phyloP scores from a whole-genome alignment of 495 filamentous ascomycete genomes.

The Aspergillus sclerotioniger region DNA sequence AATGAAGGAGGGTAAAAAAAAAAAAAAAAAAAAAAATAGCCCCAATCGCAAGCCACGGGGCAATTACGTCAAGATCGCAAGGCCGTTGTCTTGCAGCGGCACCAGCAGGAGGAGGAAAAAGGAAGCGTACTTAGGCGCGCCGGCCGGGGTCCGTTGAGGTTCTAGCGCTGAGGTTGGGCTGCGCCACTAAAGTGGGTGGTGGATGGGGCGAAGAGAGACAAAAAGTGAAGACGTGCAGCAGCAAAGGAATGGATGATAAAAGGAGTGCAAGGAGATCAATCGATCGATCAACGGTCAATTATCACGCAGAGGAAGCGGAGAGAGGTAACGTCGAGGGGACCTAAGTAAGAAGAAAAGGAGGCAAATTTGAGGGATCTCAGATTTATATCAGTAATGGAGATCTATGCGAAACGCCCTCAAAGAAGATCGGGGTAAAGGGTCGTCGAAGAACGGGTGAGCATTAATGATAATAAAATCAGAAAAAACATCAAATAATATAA shows the following conservation, averaged over 20 bases:
- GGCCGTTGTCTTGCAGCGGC: slow-evolving; percentile 22
- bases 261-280: slow-evolving; percentile 8
- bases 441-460: slow-evolving; percentile 4
- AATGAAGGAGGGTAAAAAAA: slow-evolving; percentile 3
- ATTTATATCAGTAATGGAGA: slow-evolving; percentile 6
- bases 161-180: slow-evolving; percentile 21
- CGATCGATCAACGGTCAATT: slow-evolving; percentile 15
- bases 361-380: slow-evolving; percentile 4
- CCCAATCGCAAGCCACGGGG: slow-evolving; percentile 21
- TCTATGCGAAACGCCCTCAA: slow-evolving; percentile 1
- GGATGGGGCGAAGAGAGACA: slow-evolving; percentile 11
- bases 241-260: slow-evolving; percentile 10
- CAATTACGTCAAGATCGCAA: slow-evolving; percentile 27
- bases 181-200: slow-evolving; percentile 21
- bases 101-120: slow-evolving; percentile 15
- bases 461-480: slow-evolving; percentile 10
- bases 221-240: slow-evolving; percentile 8
- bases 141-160: slow-evolving; percentile 15
- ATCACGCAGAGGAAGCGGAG: slow-evolving; percentile 4
- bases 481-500: slow-evolving; percentile 10
- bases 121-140: slow-evolving; percentile 16
- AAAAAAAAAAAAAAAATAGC: slow-evolving; percentile 5
- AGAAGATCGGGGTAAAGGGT: slow-evolving; percentile 5
- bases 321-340: neutral
- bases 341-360: slow-evolving; percentile 5